Percentiles rank a stretch among this genome's conserved stretches.
These are phyloP conservation scores for Aspergillus proliferans DNA, from an alignment of 2,329 filamentous ascomycete genomes.

Conservation along the genomic window DNA sequence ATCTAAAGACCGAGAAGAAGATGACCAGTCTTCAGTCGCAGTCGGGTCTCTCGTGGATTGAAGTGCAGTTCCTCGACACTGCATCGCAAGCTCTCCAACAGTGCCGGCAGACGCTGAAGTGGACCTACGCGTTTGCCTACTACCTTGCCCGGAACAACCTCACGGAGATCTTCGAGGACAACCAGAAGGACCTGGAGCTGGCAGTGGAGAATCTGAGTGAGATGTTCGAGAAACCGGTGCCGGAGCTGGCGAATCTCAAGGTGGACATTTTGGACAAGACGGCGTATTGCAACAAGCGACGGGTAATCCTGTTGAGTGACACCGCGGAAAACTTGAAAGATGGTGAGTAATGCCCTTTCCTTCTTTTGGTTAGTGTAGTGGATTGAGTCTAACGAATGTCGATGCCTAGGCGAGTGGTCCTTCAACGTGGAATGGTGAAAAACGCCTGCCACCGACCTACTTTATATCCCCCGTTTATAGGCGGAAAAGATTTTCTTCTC, in stretches of 20 bases:
- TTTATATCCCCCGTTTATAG: background rate
- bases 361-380: background rate
- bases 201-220: constrained; percentile 95
- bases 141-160: constrained; percentile 94
- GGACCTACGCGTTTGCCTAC: constrained; percentile 98
- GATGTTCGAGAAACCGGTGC: constrained; percentile 97
- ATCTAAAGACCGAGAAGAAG: constrained; percentile 95
- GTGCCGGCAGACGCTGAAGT: constrained; percentile 97
- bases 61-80: constrained; percentile 92
- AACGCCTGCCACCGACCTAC: background rate
- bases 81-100: constrained; percentile 91
- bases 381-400: constrained; percentile 4
- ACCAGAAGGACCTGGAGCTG: constrained; percentile 96
- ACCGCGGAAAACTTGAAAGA: constrained; percentile 88
- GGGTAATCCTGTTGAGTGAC: constrained; percentile 82
- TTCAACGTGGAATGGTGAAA: constrained; percentile 40
- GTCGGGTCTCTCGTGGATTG: constrained; percentile 97
- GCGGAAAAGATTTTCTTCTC: constrained; percentile 8
- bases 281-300: constrained; percentile 86
- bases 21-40: constrained; percentile 93
- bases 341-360: constrained; percentile 50
- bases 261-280: constrained; percentile 99
- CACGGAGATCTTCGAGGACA: constrained; percentile 96
- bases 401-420: constrained; percentile 36
- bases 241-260: constrained; percentile 77